Evolutionary conservation across 1,284 basidiomycete species (phyloP).

Genomic region (Leccinum holopus): DNA sequence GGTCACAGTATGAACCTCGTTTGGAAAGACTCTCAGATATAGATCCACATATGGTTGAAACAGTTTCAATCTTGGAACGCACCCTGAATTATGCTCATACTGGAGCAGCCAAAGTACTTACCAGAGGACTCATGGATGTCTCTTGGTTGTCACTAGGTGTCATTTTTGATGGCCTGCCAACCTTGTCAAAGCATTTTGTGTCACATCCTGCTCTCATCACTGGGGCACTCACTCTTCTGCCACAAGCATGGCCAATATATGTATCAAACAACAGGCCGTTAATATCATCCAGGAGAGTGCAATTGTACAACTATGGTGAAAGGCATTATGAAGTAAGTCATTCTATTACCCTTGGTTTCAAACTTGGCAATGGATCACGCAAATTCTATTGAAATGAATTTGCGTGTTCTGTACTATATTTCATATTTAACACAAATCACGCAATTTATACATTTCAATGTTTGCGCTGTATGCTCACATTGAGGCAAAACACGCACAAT

Average conservation of each 20-base stretch:
- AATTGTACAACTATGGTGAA: not conserved
- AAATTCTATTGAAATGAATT: too few relatives aligned
- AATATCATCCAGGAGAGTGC: not conserved
- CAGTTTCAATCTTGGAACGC: not conserved
- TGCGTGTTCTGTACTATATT: too few relatives aligned
- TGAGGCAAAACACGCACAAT: too few relatives aligned
- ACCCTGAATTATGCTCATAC: not conserved
- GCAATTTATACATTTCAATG: too few relatives aligned
- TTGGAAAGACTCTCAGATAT: not conserved
- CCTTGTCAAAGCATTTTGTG: not conserved
- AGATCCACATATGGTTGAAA: not conserved
- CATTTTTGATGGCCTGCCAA: not conserved
- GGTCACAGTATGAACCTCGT: not conserved
- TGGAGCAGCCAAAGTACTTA: not conserved
- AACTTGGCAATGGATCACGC: too few relatives aligned
- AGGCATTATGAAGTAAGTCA: not conserved
- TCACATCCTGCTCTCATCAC: not conserved
- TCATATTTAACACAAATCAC: too few relatives aligned
- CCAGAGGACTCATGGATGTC: not conserved
- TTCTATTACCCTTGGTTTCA: not conserved
- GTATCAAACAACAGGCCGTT: not conserved
- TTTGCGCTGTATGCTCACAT: too few relatives aligned
- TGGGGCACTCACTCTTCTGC: not conserved
- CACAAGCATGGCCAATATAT: not conserved
- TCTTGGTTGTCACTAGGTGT: not conserved